These are phyloP conservation scores for Podila minutissima DNA, from an alignment of 192 early-diverging fungal species.

Conservation along the genomic window DNA sequence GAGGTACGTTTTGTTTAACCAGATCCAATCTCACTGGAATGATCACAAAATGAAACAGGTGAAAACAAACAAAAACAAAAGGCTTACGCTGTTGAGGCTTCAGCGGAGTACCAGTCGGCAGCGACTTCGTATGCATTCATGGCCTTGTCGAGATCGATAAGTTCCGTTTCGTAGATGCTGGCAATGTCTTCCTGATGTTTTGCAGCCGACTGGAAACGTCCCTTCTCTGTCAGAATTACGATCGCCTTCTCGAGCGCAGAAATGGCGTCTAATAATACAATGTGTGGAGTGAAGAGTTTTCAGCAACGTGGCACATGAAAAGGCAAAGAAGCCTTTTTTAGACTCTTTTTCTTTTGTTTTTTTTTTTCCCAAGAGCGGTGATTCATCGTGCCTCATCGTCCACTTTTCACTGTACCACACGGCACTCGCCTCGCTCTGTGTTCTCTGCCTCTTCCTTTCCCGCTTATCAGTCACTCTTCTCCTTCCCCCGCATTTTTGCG, in stretches of 20 bases:
- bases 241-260: conserved; percentile 81
- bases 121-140: conserved; percentile 91
- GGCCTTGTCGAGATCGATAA: conserved; percentile 80
- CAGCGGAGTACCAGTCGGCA: conserved; percentile 92
- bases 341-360: not conserved
- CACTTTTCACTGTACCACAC: not conserved
- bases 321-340: not conserved
- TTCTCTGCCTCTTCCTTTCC: no score
- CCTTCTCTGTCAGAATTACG: conserved; percentile 81
- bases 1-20: not conserved
- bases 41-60: not conserved
- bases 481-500: conserved; percentile 34
- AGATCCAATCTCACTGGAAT: not conserved
- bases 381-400: conserved; percentile 34
- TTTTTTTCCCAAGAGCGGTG: conserved; percentile 10
- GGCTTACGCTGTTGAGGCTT: conserved; percentile 89
- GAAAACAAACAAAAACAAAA: not conserved
- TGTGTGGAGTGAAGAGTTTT: not conserved
- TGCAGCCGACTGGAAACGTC: conserved; percentile 91
- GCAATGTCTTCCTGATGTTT: conserved; percentile 95
- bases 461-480: no score
- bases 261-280: conserved; percentile 70
- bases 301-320: not conserved
- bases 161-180: conserved; percentile 87
- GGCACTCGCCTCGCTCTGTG: no score